Evolutionary conservation across 805 yeast species (phyloP), one percentile per base, ranked within the genome.

Genomic region (baker's yeast (Saccharomyces cerevisiae)): DNA sequence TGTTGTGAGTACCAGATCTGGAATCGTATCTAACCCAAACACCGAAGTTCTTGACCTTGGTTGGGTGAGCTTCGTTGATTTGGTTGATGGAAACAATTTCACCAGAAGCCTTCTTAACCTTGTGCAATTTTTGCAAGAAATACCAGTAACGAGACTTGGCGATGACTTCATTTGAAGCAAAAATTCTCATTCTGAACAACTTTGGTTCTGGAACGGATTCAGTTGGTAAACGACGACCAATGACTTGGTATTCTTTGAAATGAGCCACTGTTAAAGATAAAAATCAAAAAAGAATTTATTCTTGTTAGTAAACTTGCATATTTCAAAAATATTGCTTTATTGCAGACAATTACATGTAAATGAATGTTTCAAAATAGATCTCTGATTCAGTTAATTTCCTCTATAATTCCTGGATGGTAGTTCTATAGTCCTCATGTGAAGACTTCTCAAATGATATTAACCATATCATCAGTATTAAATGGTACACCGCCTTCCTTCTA

Each of bases 131-230:
- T 81, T 92, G 96, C 82, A 94, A 87, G 85, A 94, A 94, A 85
- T 94, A 94, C 99, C 99, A 94, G 96, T 89, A 94, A 83, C 99
- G 92, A 73, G 99, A 94, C 86, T 94, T 94, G 76, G 99, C 99
- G 77, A 94, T 95, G 77, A 94, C 98, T 71, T 83, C 87, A 83
- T 94, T 94, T 73, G 96, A 91, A 76, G 99, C 99, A 78, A 94
- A 94, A 81, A 94, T 90, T 85, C 97, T 90, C 98, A 94, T 94
- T 79, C 99, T 89, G 96, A 86, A 94, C 81, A 94, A 89, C 86
- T 92, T 94, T 79, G 99, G 99, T 82, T 91, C 97, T 74, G 98
- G 97, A 75, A 88, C 96, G 73, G 91, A 81, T 80, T 90, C 98
- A 74, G 97, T 90, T 71, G 99, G 99, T 79, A 94, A 89, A 83